phyloP scores from a whole-genome alignment of 2,329 filamentous ascomycete genomes.

The Bisporella sp. region DNA sequence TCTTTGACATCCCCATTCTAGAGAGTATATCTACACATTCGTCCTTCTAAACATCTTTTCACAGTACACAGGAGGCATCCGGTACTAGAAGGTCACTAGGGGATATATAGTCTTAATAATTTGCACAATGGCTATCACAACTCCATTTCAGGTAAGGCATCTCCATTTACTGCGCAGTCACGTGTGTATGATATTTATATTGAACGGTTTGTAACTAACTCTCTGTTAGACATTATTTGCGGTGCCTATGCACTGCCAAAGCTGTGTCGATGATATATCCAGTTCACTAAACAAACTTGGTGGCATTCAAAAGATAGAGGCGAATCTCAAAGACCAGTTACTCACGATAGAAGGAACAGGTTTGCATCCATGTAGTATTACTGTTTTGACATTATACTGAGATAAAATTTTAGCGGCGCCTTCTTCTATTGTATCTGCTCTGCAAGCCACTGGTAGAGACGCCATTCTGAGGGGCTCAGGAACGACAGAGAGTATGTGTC shows the following conservation, averaged over 20 bases:
- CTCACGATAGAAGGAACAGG: constrained; percentile 80
- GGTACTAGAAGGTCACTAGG: background rate
- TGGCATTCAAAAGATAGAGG: constrained; percentile 77
- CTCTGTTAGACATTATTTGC: constrained; percentile 75
- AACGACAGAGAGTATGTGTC: constrained; percentile 66
- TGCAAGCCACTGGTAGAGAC: constrained; percentile 85
- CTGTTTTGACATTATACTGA: constrained; percentile 2
- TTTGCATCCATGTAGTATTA: constrained; percentile 31
- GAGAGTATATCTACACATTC: too few species aligned
- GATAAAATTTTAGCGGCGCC: constrained; percentile 57
- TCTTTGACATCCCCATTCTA: too few species aligned
- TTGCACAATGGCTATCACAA: constrained; percentile 25
- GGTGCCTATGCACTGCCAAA: constrained; percentile 86
- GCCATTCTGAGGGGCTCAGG: constrained; percentile 90
- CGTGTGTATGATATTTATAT: constrained; percentile 9
- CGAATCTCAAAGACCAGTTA: constrained; percentile 74
- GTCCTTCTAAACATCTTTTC: too few species aligned
- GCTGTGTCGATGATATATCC: constrained; percentile 82
- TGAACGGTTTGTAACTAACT: constrained; percentile 6
- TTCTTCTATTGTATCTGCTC: constrained; percentile 80
- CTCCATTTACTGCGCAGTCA: constrained; percentile 11
- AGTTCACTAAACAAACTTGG: constrained; percentile 67
- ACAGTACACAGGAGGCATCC: too few species aligned
- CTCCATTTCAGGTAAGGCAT: constrained; percentile 27
- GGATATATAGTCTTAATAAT: background rate